Conservation (phyloP, 2,329 filamentous ascomycete genomes). For the Parascedosporium putredinis region DNA sequence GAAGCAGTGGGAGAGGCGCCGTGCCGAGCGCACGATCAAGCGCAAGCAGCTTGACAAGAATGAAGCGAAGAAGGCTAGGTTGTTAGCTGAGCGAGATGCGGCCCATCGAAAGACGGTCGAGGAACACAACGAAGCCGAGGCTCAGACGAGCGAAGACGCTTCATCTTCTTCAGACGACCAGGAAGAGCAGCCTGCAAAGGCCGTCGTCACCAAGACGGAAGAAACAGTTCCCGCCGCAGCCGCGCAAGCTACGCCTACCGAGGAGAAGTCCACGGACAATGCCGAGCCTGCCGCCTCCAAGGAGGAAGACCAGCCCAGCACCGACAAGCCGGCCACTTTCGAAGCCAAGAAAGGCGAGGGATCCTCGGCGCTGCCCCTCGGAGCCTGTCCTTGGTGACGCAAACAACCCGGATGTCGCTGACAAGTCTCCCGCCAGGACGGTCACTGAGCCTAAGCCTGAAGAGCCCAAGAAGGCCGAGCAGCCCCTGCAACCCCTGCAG, state of each 20-base stretch:
- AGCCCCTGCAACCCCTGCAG: no score
- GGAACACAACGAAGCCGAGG: constrained; percentile 19
- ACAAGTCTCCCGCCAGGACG: constrained; percentile 6
- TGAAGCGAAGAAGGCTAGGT: constrained; percentile 22
- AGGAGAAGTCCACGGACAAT: no score
- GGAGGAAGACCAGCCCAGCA: constrained; percentile 17
- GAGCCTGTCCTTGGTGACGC: constrained; percentile 11
- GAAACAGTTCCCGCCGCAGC: no score
- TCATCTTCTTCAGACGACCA: no score
- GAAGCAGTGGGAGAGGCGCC: constrained; percentile 38
- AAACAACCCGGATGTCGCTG: constrained; percentile 11
- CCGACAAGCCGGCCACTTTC: constrained; percentile 9
- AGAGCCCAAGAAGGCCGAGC: constrained; percentile 11
- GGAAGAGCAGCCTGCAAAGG: no score
- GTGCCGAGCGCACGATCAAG: constrained; percentile 30
- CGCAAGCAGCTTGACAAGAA: constrained; percentile 31
- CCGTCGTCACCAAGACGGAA: no score
- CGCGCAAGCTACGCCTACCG: no score
- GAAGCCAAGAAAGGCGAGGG: constrained; percentile 11
- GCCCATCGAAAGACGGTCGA: constrained; percentile 16
- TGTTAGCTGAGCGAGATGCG: constrained; percentile 15
- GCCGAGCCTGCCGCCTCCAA: no score
- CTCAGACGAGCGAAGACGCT: no score
- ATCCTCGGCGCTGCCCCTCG: constrained; percentile 9
- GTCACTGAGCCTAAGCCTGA: constrained; percentile 11